These are phyloP conservation scores for Saturnispora halmiae DNA, from an alignment of 805 yeast genomes.

Conservation along the genomic window DNA sequence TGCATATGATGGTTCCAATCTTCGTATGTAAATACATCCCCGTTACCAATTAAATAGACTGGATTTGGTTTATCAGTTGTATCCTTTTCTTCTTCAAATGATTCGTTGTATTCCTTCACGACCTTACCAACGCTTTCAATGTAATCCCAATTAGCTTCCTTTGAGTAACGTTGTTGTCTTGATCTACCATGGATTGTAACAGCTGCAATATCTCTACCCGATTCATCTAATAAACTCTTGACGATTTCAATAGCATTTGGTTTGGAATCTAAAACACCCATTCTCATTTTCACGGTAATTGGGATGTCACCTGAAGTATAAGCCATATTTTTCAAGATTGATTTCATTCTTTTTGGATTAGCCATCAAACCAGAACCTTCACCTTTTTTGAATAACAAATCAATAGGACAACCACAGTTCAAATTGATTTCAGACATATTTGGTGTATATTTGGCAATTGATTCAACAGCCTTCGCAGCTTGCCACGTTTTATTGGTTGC, in stretches of 20 bases:
- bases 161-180: conserved; percentile 89
- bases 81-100: conserved; percentile 52
- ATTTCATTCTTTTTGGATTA: conserved; percentile 69
- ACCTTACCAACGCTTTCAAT: conserved; percentile 62
- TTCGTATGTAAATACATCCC: conserved; percentile 78
- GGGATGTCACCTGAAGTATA: conserved; percentile 86
- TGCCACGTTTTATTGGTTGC: conserved; percentile 92
- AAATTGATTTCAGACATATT: conserved; percentile 75
- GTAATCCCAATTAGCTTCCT: conserved; percentile 89
- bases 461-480: conserved; percentile 87
- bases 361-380: conserved; percentile 93
- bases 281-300: conserved; percentile 83
- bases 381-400: conserved; percentile 85
- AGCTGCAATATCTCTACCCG: conserved; percentile 66
- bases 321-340: conserved; percentile 82
- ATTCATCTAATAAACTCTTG: conserved; percentile 56
- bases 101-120: conserved; percentile 50
- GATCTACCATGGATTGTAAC: conserved; percentile 94
- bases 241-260: conserved; percentile 83
- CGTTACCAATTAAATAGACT: conserved; percentile 87
- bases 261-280: conserved; percentile 77
- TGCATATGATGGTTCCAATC: conserved; percentile 75
- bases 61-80: conserved; percentile 42
- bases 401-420: conserved; percentile 97
- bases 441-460: conserved; percentile 44